Percentiles rank a stretch among this genome's conserved stretches.
Conservation (phyloP, 75 land plant species). For the Picea sitchensis region DNA sequence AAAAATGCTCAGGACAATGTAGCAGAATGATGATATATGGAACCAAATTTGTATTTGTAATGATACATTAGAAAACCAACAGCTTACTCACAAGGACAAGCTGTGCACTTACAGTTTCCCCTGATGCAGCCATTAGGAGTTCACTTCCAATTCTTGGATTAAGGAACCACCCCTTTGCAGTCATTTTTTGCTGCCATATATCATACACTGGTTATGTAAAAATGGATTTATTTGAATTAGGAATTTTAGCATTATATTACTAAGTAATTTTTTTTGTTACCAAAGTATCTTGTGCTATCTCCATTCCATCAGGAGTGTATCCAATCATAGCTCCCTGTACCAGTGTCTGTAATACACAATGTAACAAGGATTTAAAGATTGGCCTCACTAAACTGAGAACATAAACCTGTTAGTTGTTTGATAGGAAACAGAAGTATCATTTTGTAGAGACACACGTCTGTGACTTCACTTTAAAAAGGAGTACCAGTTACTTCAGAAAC, state of each 20-base stretch:
- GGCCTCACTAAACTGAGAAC: not conserved
- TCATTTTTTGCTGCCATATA: conserved; percentile 47
- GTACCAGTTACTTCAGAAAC: not conserved
- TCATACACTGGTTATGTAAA: not conserved
- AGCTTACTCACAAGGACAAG: not conserved
- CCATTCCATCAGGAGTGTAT: conserved; percentile 52
- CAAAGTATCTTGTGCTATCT: conserved; percentile 56
- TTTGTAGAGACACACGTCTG: not conserved
- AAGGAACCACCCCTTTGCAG: conserved; percentile 40
- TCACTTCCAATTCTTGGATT: conserved; percentile 53
- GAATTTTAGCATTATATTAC: conserved; percentile 3
- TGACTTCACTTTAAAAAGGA: not conserved
- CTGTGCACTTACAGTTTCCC: conserved; percentile 51
- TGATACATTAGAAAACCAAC: not conserved
- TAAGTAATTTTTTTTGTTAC: conserved; percentile 23
- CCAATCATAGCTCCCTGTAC: conserved; percentile 70
- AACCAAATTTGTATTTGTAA: not conserved
- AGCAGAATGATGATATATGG: too few species aligned
- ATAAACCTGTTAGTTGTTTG: not conserved
- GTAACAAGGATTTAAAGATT: not conserved
- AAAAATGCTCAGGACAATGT: not conserved
- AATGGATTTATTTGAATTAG: not conserved
- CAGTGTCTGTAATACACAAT: conserved; percentile 41
- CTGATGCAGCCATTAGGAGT: conserved; percentile 64
- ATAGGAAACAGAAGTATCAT: not conserved